Evolutionary conservation across 2,329 filamentous ascomycete genomes (phyloP), one percentile per base, ranked within the genome.

Genomic region (Aspergillus sclerotialis): DNA sequence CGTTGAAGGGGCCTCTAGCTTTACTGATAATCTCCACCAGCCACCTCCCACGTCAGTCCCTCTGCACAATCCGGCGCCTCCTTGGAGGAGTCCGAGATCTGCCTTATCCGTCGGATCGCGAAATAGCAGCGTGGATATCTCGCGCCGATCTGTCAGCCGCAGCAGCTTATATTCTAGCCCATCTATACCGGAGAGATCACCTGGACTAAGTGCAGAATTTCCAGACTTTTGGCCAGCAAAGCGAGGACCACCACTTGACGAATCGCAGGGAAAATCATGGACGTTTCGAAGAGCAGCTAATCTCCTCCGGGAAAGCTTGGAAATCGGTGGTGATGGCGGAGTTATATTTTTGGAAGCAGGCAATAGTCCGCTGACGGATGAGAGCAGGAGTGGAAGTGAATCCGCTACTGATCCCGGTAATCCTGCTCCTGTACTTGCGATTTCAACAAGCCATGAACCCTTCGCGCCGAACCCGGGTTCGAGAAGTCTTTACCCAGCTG

Each of bases 1-100:
- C 35, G 70, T 75, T 5, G 72, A 75, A 37, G 69, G 69, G 4
- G 70, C 64, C 36, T 67, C 64, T 7, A 61, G 56, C 37, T 58
- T 62, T n/a, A 49, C 60, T 6, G 53, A 61, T 26, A 49, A 43
- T 3, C 28, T 40, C 2, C 43, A 52, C 16, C 43, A 41, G 4
- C 53, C 55, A 1, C 45, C 44, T n/a, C 33, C 46, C 3, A 57
- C 48, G 17, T 40, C 38, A 15, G 34, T 39, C 0, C 35, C 38
- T 12, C 28, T 33, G 4, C n/a, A n/a, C n/a, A 49, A 50, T 11
- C 27, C 35, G n/a, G 48, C 52, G 7, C 44, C 48, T 9, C 28
- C 49, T 5, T 48, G 41, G 3, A 46, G 45, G 4, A 44, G 49
- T 17, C 45, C 44, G 32, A 45, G 45, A 12, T 29, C 48, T 21